These are phyloP conservation scores for Picea sitchensis DNA, from an alignment of 75 land plant genomes.

Conservation along the genomic window DNA sequence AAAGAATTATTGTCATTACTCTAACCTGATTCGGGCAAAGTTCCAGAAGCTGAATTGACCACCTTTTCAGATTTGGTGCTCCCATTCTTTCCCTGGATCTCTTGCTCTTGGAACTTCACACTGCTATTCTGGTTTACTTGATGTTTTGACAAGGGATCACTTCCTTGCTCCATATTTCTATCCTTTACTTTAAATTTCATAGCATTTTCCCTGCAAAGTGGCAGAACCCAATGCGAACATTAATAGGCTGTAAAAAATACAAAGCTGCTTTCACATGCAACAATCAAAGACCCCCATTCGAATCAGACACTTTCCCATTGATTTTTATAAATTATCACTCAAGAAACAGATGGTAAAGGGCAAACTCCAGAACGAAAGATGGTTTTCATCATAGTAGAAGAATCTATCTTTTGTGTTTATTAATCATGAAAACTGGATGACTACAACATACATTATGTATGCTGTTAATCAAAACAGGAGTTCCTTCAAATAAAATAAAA, in stretches of 20 bases:
- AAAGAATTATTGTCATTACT: neutral
- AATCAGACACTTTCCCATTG: neutral
- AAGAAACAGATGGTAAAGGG: no score
- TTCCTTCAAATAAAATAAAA: no score
- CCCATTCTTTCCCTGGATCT: neutral
- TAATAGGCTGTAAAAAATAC: neutral
- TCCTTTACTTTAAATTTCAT: neutral
- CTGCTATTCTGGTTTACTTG: neutral
- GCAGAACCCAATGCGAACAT: neutral
- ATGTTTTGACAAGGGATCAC: neutral
- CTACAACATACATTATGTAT: no score
- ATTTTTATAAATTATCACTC: no score
- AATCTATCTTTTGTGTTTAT: no score
- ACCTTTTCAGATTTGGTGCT: neutral
- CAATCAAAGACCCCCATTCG: neutral
- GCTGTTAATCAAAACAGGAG: no score
- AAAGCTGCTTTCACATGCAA: neutral
- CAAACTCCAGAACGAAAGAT: no score
- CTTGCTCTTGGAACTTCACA: neutral
- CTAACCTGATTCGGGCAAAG: neutral
- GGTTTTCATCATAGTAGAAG: no score
- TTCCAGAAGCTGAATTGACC: neutral
- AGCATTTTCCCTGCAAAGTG: neutral
- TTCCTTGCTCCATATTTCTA: slow-evolving; percentile 1
- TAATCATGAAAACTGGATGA: no score